phyloP scores from a whole-genome alignment of 176 grass and related monocot genomes.

The Bromus sterilis region DNA sequence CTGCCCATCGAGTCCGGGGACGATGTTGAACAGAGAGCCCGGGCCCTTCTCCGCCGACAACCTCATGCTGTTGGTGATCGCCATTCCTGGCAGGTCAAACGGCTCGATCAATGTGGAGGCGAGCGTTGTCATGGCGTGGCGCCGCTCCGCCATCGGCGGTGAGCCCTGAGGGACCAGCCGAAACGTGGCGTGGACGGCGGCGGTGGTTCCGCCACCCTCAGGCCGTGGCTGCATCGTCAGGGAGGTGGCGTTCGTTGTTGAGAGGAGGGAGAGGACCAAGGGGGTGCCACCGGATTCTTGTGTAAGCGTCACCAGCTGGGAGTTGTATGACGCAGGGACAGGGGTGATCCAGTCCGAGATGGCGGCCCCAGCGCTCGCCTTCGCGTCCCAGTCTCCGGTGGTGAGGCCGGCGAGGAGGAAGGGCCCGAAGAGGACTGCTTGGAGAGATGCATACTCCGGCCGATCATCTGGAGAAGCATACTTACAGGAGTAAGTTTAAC shows the following conservation, averaged over 20 bases:
- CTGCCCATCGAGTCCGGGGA: conserved; percentile 40
- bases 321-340: conserved; percentile 49
- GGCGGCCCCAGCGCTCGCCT: conserved; percentile 29
- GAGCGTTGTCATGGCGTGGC: not conserved
- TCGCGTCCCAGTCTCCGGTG: conserved; percentile 64
- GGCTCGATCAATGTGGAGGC: conserved; percentile 45
- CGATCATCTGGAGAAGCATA: conserved; percentile 68
- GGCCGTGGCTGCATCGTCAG: conserved; percentile 61
- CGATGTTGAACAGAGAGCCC: conserved; percentile 31
- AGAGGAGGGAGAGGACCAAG: conserved; percentile 57
- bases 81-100: conserved; percentile 63
- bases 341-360: conserved; percentile 66
- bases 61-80: conserved; percentile 40
- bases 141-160: not conserved
- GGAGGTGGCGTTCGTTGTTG: conserved; percentile 46
- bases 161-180: conserved; percentile 19
- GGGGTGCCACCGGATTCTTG: conserved; percentile 34
- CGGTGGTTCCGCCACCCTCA: conserved; percentile 41
- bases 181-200: conserved; percentile 66
- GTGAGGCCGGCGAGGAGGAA: conserved; percentile 84
- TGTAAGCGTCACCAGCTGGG: conserved; percentile 50
- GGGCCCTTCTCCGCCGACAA: conserved; percentile 19
- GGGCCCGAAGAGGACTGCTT: conserved; percentile 80
- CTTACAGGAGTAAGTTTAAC: not conserved
- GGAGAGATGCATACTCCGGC: conserved; percentile 43